phyloP scores from a whole-genome alignment of 148 eudicot species.

The Rhododendron simsii region DNA sequence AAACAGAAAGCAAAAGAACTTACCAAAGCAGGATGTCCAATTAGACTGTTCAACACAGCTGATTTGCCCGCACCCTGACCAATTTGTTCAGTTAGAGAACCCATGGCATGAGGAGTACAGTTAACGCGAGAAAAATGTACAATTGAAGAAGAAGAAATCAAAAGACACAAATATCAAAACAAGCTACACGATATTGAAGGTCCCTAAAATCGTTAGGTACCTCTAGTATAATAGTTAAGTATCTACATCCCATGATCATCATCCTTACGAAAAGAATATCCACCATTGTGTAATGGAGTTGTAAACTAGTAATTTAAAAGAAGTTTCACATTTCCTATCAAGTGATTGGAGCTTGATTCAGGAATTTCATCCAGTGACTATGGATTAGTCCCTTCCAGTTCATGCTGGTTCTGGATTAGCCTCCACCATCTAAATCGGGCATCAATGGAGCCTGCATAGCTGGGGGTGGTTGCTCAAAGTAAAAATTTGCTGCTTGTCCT shows the following conservation, averaged over 20 bases:
- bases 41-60: constrained; percentile 92
- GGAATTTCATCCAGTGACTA: neutral
- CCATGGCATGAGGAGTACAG: neutral
- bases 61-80: constrained; percentile 96
- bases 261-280: neutral
- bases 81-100: constrained; percentile 7
- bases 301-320: neutral
- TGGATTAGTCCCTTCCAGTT: neutral
- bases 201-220: neutral
- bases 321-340: neutral
- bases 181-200: neutral
- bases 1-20: constrained; percentile 12
- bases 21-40: constrained; percentile 98
- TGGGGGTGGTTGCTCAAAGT: neutral
- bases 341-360: neutral
- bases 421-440: neutral
- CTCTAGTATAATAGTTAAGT: too few species aligned
- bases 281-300: neutral
- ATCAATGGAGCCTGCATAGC: neutral
- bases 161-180: neutral
- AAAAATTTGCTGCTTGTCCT: neutral
- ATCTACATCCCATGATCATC: neutral
- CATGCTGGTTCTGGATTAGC: neutral
- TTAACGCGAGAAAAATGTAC: neutral
- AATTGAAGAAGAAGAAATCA: neutral